These are phyloP conservation scores for Echria macrotheca DNA, from an alignment of 495 filamentous ascomycete species.

Conservation along the genomic window DNA sequence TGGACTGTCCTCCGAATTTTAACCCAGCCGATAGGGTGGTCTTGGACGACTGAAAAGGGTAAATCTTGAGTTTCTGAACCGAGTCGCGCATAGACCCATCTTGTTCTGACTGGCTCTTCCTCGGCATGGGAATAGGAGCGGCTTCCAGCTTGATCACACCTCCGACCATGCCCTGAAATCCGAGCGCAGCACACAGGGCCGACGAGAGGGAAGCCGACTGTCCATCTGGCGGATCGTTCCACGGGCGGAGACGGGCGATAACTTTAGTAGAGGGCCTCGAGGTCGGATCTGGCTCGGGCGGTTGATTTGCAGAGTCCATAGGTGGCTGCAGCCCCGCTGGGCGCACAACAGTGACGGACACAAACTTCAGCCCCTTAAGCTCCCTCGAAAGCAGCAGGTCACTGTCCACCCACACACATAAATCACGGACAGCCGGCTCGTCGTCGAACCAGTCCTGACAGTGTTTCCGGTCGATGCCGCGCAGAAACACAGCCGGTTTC, in stretches of 20 bases:
- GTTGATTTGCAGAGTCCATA: slow-evolving; percentile 66
- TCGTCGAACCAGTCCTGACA: slow-evolving; percentile 71
- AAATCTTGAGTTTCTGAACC: slow-evolving; percentile 60
- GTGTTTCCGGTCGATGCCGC: slow-evolving; percentile 64
- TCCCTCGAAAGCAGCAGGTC: slow-evolving; percentile 63
- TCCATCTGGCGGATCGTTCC: slow-evolving; percentile 82
- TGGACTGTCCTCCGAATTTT: slow-evolving; percentile 84
- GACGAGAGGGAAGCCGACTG: slow-evolving; percentile 73
- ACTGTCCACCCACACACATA: slow-evolving; percentile 78
- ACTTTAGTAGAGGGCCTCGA: slow-evolving; percentile 62
- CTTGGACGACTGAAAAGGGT: slow-evolving; percentile 61
- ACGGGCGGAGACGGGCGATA: slow-evolving; percentile 66
- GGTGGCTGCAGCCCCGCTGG: slow-evolving; percentile 73
- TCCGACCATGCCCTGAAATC: slow-evolving; percentile 69
- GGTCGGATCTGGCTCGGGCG: slow-evolving; percentile 53
- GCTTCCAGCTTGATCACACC: slow-evolving; percentile 80
- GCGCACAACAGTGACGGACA: slow-evolving; percentile 69
- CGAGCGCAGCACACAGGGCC: slow-evolving; percentile 64
- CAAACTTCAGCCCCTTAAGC: slow-evolving; percentile 67
- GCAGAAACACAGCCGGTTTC: slow-evolving; percentile 63
- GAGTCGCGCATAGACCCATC: slow-evolving; percentile 26
- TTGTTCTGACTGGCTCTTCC: slow-evolving; percentile 20
- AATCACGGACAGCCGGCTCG: slow-evolving; percentile 48
- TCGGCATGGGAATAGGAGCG: slow-evolving; percentile 32
- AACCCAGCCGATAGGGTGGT: slow-evolving; percentile 56